A percentile compares a stretch with the other conserved stretches of the same genome.
phyloP scores from a whole-genome alignment of 371 early-diverging fungal species.

The Conidiobolus incongruus region DNA sequence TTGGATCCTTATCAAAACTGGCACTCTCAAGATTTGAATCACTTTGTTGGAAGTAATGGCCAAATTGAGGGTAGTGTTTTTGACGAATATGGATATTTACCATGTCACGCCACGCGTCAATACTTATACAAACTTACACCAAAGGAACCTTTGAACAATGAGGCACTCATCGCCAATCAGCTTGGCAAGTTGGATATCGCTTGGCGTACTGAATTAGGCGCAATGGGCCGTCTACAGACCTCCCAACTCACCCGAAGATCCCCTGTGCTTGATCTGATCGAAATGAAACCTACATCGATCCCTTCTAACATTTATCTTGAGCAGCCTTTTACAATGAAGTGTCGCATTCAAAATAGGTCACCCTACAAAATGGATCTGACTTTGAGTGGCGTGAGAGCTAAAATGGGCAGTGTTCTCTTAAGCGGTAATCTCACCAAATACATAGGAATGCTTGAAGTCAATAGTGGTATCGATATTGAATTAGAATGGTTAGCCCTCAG shows the following conservation, averaged over 20 bases:
- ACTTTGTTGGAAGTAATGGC: too few species aligned
- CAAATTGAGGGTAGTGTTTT: too few species aligned
- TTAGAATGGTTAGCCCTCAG: constrained; percentile 64
- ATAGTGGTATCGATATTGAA: constrained; percentile 29
- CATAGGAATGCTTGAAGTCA: constrained; percentile 37
- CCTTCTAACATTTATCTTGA: constrained; percentile 24
- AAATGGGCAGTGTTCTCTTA: constrained; percentile 61
- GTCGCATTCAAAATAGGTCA: constrained; percentile 6
- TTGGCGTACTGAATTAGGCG: constrained; percentile 76
- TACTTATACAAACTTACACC: constrained; percentile 71
- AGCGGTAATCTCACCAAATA: constrained; percentile 38
- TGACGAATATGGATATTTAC: constrained; percentile 25
- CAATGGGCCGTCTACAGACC: constrained; percentile 80
- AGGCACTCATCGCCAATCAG: constrained; percentile 35
- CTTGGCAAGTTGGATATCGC: constrained; percentile 85
- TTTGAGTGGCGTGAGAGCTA: constrained; percentile 41
- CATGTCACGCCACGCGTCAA: constrained; percentile 65
- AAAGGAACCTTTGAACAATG: constrained; percentile 11
- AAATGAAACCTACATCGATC: constrained; percentile 32
- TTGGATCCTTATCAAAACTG: constrained; percentile 72
- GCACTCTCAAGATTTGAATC: too few species aligned
- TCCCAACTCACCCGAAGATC: constrained; percentile 71
- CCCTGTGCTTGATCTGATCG: constrained; percentile 46
- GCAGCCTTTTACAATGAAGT: constrained; percentile 32
- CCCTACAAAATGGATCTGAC: constrained; percentile 20